Evolutionary conservation across 2,329 filamentous ascomycete species (phyloP).

Genomic region (Parastagonospora avenae): DNA sequence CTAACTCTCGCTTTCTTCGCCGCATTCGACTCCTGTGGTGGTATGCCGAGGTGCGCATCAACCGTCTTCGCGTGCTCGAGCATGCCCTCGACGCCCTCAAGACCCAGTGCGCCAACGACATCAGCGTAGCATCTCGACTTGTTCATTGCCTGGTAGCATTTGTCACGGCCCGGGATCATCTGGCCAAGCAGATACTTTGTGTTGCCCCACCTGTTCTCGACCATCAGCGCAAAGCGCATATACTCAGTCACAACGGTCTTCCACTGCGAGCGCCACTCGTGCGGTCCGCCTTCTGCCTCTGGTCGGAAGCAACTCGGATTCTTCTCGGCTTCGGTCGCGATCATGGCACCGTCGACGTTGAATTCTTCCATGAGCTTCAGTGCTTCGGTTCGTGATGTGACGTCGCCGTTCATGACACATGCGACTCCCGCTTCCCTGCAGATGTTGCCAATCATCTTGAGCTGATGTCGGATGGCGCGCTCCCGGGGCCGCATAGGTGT

Average conservation of each 20-base stretch:
- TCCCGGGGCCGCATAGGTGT: constrained; percentile 94
- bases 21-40: constrained; percentile 56
- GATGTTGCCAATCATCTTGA: constrained; percentile 80
- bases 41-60: constrained; percentile 68
- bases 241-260: constrained; percentile 77
- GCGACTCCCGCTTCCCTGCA: constrained; percentile 87
- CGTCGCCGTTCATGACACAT: constrained; percentile 95
- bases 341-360: constrained; percentile 95
- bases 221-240: constrained; percentile 71
- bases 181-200: constrained; percentile 90
- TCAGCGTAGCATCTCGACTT: constrained; percentile 73
- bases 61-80: constrained; percentile 66
- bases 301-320: constrained; percentile 87
- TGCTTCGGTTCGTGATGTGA: constrained; percentile 75
- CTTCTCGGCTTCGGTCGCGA: constrained; percentile 87
- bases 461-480: constrained; percentile 81
- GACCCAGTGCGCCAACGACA: constrained; percentile 67
- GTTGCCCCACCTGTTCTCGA: constrained; percentile 88
- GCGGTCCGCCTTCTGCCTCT: constrained; percentile 67
- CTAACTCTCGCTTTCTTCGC: constrained; percentile 52
- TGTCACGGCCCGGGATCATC: constrained; percentile 80
- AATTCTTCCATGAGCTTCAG: constrained; percentile 74
- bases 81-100: constrained; percentile 68
- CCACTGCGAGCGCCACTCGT: constrained; percentile 67
- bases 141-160: constrained; percentile 66